phyloP scores from a whole-genome alignment of 179 eudicot species.

The Dionaea muscipula region DNA sequence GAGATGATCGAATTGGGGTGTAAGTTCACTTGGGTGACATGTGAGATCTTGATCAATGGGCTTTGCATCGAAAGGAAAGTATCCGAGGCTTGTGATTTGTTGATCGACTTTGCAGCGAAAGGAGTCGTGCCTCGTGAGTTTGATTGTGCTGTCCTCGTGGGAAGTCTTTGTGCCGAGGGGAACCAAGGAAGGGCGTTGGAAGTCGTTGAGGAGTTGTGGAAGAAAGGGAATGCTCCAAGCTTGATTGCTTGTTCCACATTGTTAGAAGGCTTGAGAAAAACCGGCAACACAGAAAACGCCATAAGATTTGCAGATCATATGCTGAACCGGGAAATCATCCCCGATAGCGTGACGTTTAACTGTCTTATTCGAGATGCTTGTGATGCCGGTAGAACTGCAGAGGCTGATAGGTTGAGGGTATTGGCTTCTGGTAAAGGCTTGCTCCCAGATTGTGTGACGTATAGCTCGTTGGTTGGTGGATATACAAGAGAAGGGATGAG shows the following conservation, averaged over 20 bases:
- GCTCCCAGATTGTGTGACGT: constrained; percentile 47
- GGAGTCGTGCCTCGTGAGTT: constrained; percentile 44
- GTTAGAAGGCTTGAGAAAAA: constrained; percentile 59
- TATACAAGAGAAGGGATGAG: constrained; percentile 42
- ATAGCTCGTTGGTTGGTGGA: constrained; percentile 58
- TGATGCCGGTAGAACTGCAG: constrained; percentile 32
- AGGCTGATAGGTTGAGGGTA: constrained; percentile 62
- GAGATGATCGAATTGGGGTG: constrained; percentile 79
- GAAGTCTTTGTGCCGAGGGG: constrained; percentile 41
- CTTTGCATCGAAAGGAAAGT: constrained; percentile 41
- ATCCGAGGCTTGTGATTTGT: constrained; percentile 46
- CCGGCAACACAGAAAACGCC: constrained; percentile 34
- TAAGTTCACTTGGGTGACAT: constrained; percentile 46
- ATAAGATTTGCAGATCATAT: constrained; percentile 38
- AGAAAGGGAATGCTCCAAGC: constrained; percentile 49
- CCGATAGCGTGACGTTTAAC: constrained; percentile 73
- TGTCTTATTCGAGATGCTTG: constrained; percentile 67
- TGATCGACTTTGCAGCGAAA: constrained; percentile 57
- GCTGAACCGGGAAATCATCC: constrained; percentile 43
- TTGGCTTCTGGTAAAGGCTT: constrained; percentile 71
- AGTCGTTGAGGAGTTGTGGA: constrained; percentile 56
- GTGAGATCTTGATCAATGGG: constrained; percentile 73
- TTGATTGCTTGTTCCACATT: constrained; percentile 63
- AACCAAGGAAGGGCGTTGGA: constrained; percentile 43
- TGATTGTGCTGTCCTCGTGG: constrained; percentile 47